These are phyloP conservation scores for Phyllosticta citrichinensis DNA, from an alignment of 2,329 filamentous ascomycete genomes.

Conservation along the genomic window DNA sequence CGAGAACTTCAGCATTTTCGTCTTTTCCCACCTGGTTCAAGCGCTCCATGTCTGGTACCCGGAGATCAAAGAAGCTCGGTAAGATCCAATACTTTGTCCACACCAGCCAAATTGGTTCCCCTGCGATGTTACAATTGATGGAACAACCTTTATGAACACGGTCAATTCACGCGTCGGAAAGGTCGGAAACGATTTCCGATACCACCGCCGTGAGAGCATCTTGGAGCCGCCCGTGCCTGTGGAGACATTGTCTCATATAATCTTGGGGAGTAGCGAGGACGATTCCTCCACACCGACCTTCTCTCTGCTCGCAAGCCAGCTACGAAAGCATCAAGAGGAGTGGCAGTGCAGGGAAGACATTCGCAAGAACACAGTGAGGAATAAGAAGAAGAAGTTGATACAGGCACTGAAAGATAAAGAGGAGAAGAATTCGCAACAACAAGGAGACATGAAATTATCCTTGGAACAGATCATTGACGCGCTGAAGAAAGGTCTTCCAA, in stretches of 20 bases:
- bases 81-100: background rate
- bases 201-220: no score
- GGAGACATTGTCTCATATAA: no score
- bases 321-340: no score
- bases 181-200: background rate
- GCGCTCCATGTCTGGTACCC: background rate
- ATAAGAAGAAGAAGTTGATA: background rate
- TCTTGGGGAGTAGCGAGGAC: no score
- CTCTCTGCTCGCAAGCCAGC: no score
- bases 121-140: background rate
- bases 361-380: no score
- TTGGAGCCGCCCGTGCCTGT: no score
- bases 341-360: no score
- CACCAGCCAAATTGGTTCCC: background rate
- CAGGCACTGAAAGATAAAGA: background rate
- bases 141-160: background rate
- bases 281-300: no score
- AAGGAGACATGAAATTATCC: background rate
- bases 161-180: background rate
- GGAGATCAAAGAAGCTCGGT: background rate
- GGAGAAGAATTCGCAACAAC: background rate
- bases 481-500: background rate
- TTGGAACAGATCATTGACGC: background rate
- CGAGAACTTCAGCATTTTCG: background rate
- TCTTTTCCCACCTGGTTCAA: background rate